Evolutionary conservation across 306 rosid species (phyloP), one percentile per base, ranked within the genome.

Genomic region (Quercus dentata): DNA sequence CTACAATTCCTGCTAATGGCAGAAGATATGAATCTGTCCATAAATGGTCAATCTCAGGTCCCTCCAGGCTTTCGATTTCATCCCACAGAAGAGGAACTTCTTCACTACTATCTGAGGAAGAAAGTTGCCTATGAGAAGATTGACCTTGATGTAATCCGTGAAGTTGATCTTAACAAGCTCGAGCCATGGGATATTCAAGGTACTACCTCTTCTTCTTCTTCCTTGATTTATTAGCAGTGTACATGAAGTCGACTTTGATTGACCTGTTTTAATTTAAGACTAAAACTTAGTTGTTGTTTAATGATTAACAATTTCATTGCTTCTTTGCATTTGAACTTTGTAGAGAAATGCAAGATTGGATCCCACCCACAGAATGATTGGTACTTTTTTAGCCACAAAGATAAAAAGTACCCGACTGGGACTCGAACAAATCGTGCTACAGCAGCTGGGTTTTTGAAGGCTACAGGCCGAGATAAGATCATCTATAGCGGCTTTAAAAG

Each of bases 121-220:
- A 89, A 89, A 70, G 88, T 89, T 12, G 85, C 87, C 9, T 87
- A 74, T n/a, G 87, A 89, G 78, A 86, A 84, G 65, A 84, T 89
- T 69, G 92, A 89, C 73, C 88, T 89, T 30, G 92, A 89, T 71
- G 92, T 89, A 20, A 86, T 89, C 74, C 85, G 88, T 1, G 92
- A 89, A 41, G 90, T 89, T 63, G 92, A 89, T 82, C 90, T 86
- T 5, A 89, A 89, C 74, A 89, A 89, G 87, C 90, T 89, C 19
- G 92, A 89, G 75, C 92, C 90, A 10, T 89, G 92, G 92, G 92
- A 89, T 64, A 86, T 89, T 70, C 92, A 89, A 89, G 92, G 92
- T 89, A 74, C 6, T 58, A 46, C 27, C 18, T 5, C 15, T 2
- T 18, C 3, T 17, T 46, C 46, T 4, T 71, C 9, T 67, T 33